Evolutionary conservation across 257 asterid species (phyloP).

Genomic region (Rehmannia glutinosa): DNA sequence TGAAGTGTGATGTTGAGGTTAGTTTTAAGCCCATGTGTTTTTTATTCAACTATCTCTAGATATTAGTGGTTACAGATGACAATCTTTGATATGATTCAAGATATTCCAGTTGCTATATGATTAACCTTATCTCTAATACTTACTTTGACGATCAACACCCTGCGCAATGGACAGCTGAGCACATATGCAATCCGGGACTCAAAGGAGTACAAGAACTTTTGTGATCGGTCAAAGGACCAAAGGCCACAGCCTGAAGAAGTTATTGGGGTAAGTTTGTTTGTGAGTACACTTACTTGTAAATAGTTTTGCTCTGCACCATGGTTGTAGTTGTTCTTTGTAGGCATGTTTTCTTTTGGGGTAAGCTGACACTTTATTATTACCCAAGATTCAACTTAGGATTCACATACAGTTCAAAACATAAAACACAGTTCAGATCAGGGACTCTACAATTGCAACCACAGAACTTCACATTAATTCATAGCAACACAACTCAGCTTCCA

Average conservation of each 20-base stretch:
- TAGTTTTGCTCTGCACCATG: too few species aligned
- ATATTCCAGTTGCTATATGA: background rate
- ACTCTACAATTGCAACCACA: too few species aligned
- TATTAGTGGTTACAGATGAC: background rate
- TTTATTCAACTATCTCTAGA: background rate
- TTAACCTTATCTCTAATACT: background rate
- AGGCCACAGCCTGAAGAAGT: constrained; percentile 96
- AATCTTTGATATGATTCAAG: background rate
- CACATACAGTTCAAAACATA: background rate
- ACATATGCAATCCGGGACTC: constrained; percentile 92
- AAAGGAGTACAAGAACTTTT: constrained; percentile 94
- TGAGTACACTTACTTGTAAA: background rate
- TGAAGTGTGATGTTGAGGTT: constrained; percentile 99
- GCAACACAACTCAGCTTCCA: too few species aligned
- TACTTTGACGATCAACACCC: constrained; percentile 1
- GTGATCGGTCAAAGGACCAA: constrained; percentile 92
- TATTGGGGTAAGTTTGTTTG: constrained; percentile 59
- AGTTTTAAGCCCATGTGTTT: constrained; percentile 14
- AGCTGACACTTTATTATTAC: background rate
- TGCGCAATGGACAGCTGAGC: constrained; percentile 50
- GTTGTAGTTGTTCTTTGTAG: too few species aligned
- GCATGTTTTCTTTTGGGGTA: too few species aligned
- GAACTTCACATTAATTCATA: too few species aligned
- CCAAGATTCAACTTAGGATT: background rate
- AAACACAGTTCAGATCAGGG: too few species aligned